These are phyloP conservation scores for Plasmodium cynomolgi DNA, from an alignment of 169 alveolate species.

Conservation along the genomic window DNA sequence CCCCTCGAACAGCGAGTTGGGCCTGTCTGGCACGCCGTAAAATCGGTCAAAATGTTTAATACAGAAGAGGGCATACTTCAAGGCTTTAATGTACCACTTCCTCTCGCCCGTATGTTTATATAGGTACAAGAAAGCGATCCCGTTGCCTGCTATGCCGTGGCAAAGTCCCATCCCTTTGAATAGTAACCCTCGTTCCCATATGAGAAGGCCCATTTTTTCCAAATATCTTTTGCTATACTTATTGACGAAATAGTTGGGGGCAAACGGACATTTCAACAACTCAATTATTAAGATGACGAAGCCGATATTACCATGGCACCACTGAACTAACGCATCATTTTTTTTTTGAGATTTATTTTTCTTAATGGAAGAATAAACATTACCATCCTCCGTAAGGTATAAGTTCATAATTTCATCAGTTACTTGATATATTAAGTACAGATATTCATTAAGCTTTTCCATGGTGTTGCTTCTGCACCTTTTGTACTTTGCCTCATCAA, in stretches of 20 bases:
- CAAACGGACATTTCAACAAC: slow-evolving; percentile 24
- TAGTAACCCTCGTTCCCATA: slow-evolving; percentile 57
- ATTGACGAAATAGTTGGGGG: slow-evolving; percentile 16
- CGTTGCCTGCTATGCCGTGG: slow-evolving; percentile 69
- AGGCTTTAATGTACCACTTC: slow-evolving; percentile 51
- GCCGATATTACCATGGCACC: slow-evolving; percentile 71
- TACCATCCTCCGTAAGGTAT: slow-evolving; percentile 28
- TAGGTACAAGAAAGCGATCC: slow-evolving; percentile 25
- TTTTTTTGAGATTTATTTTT: slow-evolving; percentile 4
- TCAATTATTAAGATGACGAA: slow-evolving; percentile 41
- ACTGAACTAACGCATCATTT: slow-evolving; percentile 45
- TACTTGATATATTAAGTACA: slow-evolving; percentile 43
- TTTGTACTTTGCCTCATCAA: neutral
- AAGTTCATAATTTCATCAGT: slow-evolving; percentile 28
- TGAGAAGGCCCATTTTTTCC: slow-evolving; percentile 46
- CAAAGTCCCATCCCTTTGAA: slow-evolving; percentile 58
- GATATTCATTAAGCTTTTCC: slow-evolving; percentile 17
- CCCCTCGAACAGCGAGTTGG: slow-evolving; percentile 47
- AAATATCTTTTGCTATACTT: slow-evolving; percentile 24
- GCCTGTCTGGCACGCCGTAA: slow-evolving; percentile 57
- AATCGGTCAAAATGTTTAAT: slow-evolving; percentile 42
- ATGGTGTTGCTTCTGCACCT: neutral
- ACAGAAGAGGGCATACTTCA: slow-evolving; percentile 51
- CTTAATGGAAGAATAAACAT: slow-evolving; percentile 24
- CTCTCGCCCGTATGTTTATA: slow-evolving; percentile 38